A percentile compares a stretch with the other conserved stretches of the same genome.
Evolutionary conservation across 306 rosid genomes (phyloP).

Genomic region (Rubus idaeus): DNA sequence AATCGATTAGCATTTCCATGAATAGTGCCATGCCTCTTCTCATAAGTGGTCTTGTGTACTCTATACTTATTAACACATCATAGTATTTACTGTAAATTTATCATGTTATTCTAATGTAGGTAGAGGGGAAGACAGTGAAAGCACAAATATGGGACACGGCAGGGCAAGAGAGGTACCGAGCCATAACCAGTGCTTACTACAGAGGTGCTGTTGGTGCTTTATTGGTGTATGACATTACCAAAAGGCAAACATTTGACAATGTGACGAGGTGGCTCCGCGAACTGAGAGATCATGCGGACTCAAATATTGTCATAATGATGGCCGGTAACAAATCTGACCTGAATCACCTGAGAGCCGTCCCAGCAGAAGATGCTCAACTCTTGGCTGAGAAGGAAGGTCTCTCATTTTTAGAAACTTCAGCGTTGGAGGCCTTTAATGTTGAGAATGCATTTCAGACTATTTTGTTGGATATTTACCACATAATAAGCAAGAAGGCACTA

Average conservation of each 20-base stretch:
- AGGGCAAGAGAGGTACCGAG: conserved; percentile 84
- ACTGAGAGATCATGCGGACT: conserved; percentile 75
- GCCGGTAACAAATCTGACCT: conserved; percentile 71
- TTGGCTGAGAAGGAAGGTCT: conserved; percentile 66
- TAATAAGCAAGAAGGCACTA: conserved; percentile 70
- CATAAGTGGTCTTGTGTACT: neutral
- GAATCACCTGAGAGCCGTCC: conserved; percentile 61
- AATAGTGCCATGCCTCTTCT: neutral
- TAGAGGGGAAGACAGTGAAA: conserved; percentile 80
- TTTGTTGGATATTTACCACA: conserved; percentile 66
- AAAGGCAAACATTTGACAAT: conserved; percentile 73
- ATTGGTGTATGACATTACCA: conserved; percentile 74
- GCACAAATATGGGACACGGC: conserved; percentile 97
- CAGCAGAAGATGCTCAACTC: conserved; percentile 57
- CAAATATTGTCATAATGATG: conserved; percentile 76
- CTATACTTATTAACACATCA: neutral
- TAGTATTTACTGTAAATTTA: neutral
- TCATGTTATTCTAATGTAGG: conserved; percentile 36
- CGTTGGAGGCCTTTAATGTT: conserved; percentile 63
- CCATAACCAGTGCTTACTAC: conserved; percentile 79
- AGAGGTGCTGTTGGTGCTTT: conserved; percentile 88
- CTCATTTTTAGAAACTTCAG: conserved; percentile 71
- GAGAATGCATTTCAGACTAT: conserved; percentile 81
- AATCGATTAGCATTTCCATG: neutral
- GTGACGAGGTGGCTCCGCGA: conserved; percentile 76